A percentile compares a stretch with the other conserved stretches of the same genome.
Evolutionary conservation across 177 flowering plant species (phyloP).

Genomic region (Telopea speciosissima): DNA sequence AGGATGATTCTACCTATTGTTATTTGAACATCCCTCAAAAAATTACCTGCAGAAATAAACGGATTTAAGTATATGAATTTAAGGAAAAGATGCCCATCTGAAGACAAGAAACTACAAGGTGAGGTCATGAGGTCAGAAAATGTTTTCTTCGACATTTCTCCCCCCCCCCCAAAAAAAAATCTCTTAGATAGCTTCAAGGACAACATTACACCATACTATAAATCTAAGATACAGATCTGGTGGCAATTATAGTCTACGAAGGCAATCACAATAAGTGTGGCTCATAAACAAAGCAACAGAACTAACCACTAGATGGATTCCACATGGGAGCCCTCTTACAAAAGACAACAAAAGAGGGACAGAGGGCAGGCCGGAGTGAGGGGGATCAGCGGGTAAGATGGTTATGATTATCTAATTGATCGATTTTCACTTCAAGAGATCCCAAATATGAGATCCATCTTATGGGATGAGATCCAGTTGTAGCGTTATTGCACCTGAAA

Average conservation of each 20-base stretch:
- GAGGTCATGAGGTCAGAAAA: not conserved
- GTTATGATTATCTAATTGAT: too few species aligned
- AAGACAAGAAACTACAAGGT: slow-evolving; percentile 9
- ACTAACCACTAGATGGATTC: not conserved
- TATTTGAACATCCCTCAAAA: slow-evolving; percentile 87
- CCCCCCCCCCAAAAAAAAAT: too few species aligned
- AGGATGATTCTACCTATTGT: slow-evolving; percentile 72
- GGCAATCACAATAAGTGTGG: not conserved
- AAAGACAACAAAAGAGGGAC: too few species aligned
- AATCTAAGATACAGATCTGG: not conserved
- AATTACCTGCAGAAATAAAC: slow-evolving; percentile 81
- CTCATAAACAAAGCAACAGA: not conserved
- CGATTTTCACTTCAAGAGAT: too few species aligned
- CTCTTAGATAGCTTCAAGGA: not conserved
- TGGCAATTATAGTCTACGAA: too few species aligned
- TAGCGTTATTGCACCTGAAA: not conserved
- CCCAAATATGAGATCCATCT: not conserved
- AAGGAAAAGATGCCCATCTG: slow-evolving; percentile 2
- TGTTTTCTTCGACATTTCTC: too few species aligned
- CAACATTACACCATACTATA: not conserved
- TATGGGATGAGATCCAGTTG: not conserved
- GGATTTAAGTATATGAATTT: slow-evolving; percentile 42
- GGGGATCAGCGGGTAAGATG: too few species aligned
- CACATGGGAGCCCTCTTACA: not conserved
- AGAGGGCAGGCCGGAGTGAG: too few species aligned